Conservation (phyloP, 257 asterid species). For the Solanum phureja region DNA sequence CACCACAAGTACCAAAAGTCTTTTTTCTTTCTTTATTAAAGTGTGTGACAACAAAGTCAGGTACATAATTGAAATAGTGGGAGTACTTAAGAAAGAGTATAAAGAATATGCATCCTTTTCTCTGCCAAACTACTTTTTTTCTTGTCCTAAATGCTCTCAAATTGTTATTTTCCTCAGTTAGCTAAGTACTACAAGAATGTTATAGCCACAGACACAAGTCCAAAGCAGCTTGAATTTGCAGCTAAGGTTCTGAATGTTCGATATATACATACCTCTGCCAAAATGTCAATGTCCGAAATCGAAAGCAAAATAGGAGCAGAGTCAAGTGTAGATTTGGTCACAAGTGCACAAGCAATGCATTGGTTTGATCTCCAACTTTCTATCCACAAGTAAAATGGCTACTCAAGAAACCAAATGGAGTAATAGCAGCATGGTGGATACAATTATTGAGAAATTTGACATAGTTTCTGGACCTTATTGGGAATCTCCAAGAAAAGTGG, state of each 20-base stretch:
- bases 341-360: conserved; percentile 25
- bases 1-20: too few relatives aligned
- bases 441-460: neutral
- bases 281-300: conserved; percentile 14
- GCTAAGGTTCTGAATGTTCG: conserved; percentile 8
- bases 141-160: neutral
- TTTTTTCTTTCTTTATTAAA: too few relatives aligned
- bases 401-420: conserved; percentile 20
- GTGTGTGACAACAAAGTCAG: too few relatives aligned
- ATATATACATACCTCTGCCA: conserved; percentile 17
- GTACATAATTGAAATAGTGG: too few relatives aligned
- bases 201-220: conserved; percentile 24
- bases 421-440: conserved; percentile 18
- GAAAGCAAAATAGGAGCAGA: conserved; percentile 1
- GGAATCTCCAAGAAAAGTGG: conserved; percentile 1
- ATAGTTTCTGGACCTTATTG: conserved; percentile 4
- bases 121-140: neutral
- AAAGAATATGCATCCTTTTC: too few relatives aligned
- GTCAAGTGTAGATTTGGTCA: conserved; percentile 12
- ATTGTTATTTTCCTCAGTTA: neutral
- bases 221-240: conserved; percentile 19
- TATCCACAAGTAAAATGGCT: conserved; percentile 10
- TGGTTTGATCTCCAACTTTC: conserved; percentile 29
- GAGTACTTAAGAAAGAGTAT: too few relatives aligned
- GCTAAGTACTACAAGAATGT: conserved; percentile 20